Evolutionary conservation across 495 filamentous ascomycete genomes (phyloP), one percentile per base, ranked within the genome.

Genomic region (Penicillium desertorum): DNA sequence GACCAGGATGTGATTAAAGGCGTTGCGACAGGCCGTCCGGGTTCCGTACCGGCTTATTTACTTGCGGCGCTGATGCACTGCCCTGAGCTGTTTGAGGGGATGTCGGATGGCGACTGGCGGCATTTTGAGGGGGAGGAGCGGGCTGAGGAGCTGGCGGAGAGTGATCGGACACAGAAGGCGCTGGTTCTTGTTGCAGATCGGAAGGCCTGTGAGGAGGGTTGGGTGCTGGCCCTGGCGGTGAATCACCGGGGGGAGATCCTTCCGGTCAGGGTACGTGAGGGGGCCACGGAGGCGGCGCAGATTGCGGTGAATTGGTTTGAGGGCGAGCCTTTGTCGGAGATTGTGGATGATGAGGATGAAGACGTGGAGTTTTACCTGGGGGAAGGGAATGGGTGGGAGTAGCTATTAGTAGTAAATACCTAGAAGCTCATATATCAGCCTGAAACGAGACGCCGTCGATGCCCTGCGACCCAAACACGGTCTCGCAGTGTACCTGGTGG

Each of bases 201-300:
- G 16, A 60, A 55, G 58, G 62, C 62, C 25, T 64, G 62, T 36
- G 54, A 58, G 22, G 58, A 60, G 1, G 62, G 62, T 2, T 60
- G 62, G 62, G 57, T 64, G 44, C 54, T 60, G 37, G 27, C 17
- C 44, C 37, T 60, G 27, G 61, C 49, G 10, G 39, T 64, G 27
- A 58, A 64, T 42, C 57, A 60, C 34, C 48, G 25, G 50, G 61
- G 57, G 1, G 34, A 55, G 48, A 30, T 64, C 39, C 50, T 64
- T 46, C 57, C 61, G 4, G 54, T 58, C 27, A 48, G 61, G 39
- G 20, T 60, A 5, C 44, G 62, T 10, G 45, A 60, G 5, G 6
- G 37, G 48, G 57, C 61, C 3, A 43, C 3, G 14, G 19, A 12
- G 48, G 45, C 49, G 27, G 42, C 54, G 14, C 14, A 29, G 11